A percentile compares a stretch with the other conserved stretches of the same genome.
Evolutionary conservation across 163 green algal genomes (phyloP).

Genomic region (Scenedesmus sp.): DNA sequence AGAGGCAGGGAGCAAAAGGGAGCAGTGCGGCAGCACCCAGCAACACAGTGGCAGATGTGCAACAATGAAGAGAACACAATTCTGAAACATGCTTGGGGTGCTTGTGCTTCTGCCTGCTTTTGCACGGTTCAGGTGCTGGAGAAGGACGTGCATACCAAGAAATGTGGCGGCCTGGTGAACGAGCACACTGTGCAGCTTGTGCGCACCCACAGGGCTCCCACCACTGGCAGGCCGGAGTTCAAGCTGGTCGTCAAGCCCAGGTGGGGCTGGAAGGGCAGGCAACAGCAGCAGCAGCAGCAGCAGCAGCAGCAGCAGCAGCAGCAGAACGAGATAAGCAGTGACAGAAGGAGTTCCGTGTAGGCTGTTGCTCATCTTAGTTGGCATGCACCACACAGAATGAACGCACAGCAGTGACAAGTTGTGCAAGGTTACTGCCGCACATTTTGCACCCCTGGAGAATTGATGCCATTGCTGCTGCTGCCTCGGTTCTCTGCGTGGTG

Average conservation of each 20-base stretch:
- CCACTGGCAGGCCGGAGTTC: not conserved
- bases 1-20: not conserved
- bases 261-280: not conserved
- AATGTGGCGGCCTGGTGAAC: not conserved
- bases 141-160: not conserved
- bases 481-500: too few relatives aligned
- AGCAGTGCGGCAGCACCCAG: not conserved
- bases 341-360: too few relatives aligned
- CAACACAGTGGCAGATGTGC: not conserved
- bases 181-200: conserved; percentile 37
- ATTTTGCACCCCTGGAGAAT: not conserved
- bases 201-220: not conserved
- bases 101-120: not conserved
- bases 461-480: too few relatives aligned
- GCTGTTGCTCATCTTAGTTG: too few relatives aligned
- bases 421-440: not conserved
- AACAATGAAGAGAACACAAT: not conserved
- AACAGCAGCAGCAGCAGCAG: not conserved
- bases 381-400: too few relatives aligned
- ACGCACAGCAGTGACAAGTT: not conserved
- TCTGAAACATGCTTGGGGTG: not conserved
- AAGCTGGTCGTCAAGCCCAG: conserved; percentile 9
- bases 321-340: too few relatives aligned
- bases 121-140: conserved; percentile 45
- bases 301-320: not conserved